Base-by-base conservation (phyloP, 129 eudicot genomes). In the Erigeron canadensis region DNA sequence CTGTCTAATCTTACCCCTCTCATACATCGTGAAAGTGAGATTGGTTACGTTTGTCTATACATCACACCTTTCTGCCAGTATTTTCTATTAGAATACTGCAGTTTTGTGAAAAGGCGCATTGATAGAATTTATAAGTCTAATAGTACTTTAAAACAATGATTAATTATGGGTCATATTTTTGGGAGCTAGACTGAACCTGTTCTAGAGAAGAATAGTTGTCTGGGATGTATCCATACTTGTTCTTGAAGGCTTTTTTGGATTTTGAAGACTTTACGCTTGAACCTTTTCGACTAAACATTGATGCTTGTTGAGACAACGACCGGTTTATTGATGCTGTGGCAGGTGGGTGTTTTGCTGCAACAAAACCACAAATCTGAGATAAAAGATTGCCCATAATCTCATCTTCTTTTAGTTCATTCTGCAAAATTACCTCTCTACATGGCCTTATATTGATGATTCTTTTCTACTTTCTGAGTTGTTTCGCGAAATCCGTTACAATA, bases 201-300 rank as follows among this genome's bases (percentile, higher is more conserved):
- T 89, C 89, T 57, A 89, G 22, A 16, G 89, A 84, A 42, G 96
- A 80, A 82, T 79, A 89, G 65, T 82, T 75, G 74, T 89, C 96
- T 22, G 96, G 96, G 65, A 89, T 89, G 79, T 37, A 89, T 8
- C 21, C 87, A 39, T 89, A 89, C 80, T 89, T 89, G 34, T 74
- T 87, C 86, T 75, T 89, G 81, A 19, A 66, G 58, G 58, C 50
- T 44, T 78, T 77, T n/a, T 23, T 48, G 40, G 62, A 42, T 38
- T 54, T 78, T 19, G 21, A 63, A 70, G 77, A 63, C 10, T 50
- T 28, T 18, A 41, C 53, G 53, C 42, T 70, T 13, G 72, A 4
- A 8, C 57, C 48, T 63, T 70, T 77, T 66, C 0, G 11, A 21
- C 51, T 42, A 22, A 41, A 5, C 44, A 6, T 38, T 7, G 63